Base-by-base conservation (phyloP, 495 filamentous ascomycete species). In the Aspergillus funiculosus region DNA sequence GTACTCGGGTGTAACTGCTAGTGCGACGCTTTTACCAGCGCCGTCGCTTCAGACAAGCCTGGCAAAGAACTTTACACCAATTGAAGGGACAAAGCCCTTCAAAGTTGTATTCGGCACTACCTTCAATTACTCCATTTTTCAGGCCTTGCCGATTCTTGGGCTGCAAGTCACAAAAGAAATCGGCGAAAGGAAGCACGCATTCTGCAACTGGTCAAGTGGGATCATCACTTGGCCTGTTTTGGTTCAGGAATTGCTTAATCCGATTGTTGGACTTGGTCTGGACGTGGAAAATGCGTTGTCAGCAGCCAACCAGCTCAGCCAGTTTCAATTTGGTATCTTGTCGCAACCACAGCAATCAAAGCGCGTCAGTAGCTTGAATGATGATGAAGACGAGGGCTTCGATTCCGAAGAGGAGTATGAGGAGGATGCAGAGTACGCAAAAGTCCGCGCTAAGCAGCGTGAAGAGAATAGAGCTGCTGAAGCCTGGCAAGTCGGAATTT, bases 201-300 rank as follows among this genome's bases (percentile, higher is more conserved):
- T 65, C 34, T 55, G 53, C 17, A 54, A 59, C 7, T 71, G 66
- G 68, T 59, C 55, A 5, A 71, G 65, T 50, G 69, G 69, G 4
- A 49, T 54, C 13, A 43, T 63, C 20, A 14, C 31, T 1, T 74
- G 66, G 68, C 66, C 71, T 7, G 10, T 20, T 10, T 9, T 50
- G 4, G 10, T 62, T 2, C 58, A 54, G 15, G 42, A 53, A 5
- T 27, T 70, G 3, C 46, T 62, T 6, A 27, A 48, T 1, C 56
- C 56, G 4, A 48, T 63, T 37, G 31, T 49, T 21, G 51, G 46
- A 17, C 28, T 68, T 18, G 56, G 58, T 6, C 41, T 61, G 48
- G 52, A 59, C 13, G 19, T 54, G 11, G 48, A 58, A 26, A 43
- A 52, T 15, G 48, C 58, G 4, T 48, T 57, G 19, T 46, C 39